phyloP scores from a whole-genome alignment of 1,284 basidiomycete species.

The Boletellus deceptivus region DNA sequence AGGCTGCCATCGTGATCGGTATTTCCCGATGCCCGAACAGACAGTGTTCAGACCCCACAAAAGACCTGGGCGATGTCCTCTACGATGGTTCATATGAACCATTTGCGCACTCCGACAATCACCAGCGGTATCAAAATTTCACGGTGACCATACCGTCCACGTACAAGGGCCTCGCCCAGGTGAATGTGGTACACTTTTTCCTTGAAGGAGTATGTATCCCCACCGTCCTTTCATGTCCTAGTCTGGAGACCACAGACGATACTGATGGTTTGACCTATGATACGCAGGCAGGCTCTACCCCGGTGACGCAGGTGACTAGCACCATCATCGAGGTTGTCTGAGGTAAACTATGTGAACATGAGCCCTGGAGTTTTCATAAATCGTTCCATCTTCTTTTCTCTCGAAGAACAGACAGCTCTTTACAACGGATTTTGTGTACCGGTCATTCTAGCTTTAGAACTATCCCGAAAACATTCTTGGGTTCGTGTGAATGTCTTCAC shows the following conservation, averaged over 20 bases:
- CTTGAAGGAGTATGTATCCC: conserved; percentile 9
- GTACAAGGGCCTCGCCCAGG: conserved; percentile 33
- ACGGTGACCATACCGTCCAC: conserved; percentile 44
- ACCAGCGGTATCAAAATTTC: conserved; percentile 49
- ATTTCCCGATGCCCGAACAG: conserved; percentile 33
- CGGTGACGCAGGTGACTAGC: conserved; percentile 2
- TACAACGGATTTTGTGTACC: no score
- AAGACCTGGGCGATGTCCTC: conserved; percentile 36
- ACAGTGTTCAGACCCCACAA: conserved; percentile 16
- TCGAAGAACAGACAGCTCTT: no score
- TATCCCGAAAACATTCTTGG: no score
- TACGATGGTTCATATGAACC: conserved; percentile 48
- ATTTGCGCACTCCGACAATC: conserved; percentile 10
- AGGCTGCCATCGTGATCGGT: conserved; percentile 46
- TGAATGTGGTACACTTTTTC: conserved; percentile 39
- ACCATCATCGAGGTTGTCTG: not conserved
- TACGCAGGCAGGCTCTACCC: conserved; percentile 4
- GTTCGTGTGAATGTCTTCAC: no score
- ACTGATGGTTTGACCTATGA: not conserved
- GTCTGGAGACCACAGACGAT: not conserved
- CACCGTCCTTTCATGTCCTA: not conserved
- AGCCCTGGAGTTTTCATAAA: no score
- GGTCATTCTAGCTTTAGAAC: no score
- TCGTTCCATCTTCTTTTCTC: no score
- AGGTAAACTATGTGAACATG: not conserved